A percentile compares a stretch with the other conserved stretches of the same genome.
phyloP scores from a whole-genome alignment of 1,284 basidiomycete genomes.

The Cryptococcus maquisensis region DNA sequence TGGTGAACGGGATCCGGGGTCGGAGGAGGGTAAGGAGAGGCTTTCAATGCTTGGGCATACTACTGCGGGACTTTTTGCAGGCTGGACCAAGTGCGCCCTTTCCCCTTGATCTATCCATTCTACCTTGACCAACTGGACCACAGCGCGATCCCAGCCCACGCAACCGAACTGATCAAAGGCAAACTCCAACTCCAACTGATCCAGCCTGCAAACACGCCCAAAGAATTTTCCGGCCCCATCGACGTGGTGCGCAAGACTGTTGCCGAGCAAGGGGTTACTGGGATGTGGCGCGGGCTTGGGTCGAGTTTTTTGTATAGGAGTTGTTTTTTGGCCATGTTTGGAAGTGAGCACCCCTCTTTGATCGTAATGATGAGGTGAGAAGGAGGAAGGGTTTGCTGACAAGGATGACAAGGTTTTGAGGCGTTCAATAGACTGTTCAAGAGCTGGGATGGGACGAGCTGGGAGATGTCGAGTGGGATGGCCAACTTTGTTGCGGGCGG shows the following conservation, averaged over 20 bases:
- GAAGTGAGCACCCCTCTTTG: conserved; percentile 26
- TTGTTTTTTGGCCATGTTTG: conserved; percentile 48
- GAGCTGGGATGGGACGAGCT: conserved; percentile 43
- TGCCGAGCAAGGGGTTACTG: conserved; percentile 34
- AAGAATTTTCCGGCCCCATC: conserved; percentile 38
- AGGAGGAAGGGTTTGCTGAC: not conserved
- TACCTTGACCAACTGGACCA: not conserved
- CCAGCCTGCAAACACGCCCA: conserved; percentile 31
- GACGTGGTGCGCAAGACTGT: conserved; percentile 47
- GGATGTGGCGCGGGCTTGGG: conserved; percentile 46
- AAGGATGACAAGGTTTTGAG: conserved; percentile 40
- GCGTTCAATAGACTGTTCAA: conserved; percentile 46
- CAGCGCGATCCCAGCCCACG: conserved; percentile 47
- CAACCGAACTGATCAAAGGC: conserved; percentile 48
- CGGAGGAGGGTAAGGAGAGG: conserved; percentile 16
- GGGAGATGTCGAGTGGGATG: conserved; percentile 39
- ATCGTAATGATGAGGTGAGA: not conserved
- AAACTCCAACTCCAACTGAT: conserved; percentile 47
- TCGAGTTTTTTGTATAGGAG: conserved; percentile 46
- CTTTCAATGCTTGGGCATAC: conserved; percentile 43
- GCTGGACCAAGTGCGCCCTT: conserved; percentile 50
- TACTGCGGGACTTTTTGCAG: conserved; percentile 45
- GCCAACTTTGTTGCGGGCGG: conserved; percentile 48
- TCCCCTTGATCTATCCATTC: not conserved
- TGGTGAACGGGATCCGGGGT: conserved; percentile 22